A percentile compares a stretch with the other conserved stretches of the same genome.
These are phyloP conservation scores for Glycyrrhiza uralensis DNA, from an alignment of 306 rosid species.

Conservation along the genomic window DNA sequence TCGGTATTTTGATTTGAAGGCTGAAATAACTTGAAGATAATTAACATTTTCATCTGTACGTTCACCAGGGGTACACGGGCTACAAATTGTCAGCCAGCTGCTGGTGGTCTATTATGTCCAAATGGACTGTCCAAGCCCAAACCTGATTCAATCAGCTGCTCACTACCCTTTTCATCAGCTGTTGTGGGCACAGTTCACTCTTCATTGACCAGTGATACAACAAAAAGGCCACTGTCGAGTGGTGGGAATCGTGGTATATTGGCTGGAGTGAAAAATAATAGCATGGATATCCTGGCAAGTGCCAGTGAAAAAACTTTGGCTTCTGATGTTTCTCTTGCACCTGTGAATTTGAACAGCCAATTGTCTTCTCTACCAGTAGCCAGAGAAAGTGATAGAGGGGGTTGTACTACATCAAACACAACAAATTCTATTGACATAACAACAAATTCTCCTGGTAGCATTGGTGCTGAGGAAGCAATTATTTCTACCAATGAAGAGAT, in stretches of 20 bases:
- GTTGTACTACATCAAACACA: conserved; percentile 23
- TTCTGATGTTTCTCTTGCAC: conserved; percentile 39
- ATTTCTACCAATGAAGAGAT: conserved; percentile 38
- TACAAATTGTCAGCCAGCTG: conserved; percentile 49
- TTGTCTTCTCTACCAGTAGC: conserved; percentile 37
- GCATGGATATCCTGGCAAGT: conserved; percentile 35
- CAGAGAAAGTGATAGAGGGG: conserved; percentile 41
- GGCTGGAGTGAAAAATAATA: conserved; percentile 28
- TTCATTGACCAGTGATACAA: conserved; percentile 39
- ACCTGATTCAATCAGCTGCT: conserved; percentile 43
- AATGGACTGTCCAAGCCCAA: conserved; percentile 57
- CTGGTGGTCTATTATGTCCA: conserved; percentile 36
- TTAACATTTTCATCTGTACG: neutral
- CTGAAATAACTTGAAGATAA: neutral
- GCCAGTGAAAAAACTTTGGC: conserved; percentile 35
- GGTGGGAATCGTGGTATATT: conserved; percentile 42
- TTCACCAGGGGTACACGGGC: conserved; percentile 64
- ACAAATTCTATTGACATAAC: conserved; percentile 28
- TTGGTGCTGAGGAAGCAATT: conserved; percentile 37
- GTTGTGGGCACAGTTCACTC: conserved; percentile 42
- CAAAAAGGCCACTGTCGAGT: conserved; percentile 35
- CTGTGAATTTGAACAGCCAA: conserved; percentile 38
- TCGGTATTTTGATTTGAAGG: conserved; percentile 13
- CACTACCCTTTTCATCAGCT: conserved; percentile 48
- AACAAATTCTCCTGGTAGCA: conserved; percentile 15